Evolutionary conservation across 345 rosid species (phyloP), one percentile per base, ranked within the genome.

Genomic region (Arabis alpina): DNA sequence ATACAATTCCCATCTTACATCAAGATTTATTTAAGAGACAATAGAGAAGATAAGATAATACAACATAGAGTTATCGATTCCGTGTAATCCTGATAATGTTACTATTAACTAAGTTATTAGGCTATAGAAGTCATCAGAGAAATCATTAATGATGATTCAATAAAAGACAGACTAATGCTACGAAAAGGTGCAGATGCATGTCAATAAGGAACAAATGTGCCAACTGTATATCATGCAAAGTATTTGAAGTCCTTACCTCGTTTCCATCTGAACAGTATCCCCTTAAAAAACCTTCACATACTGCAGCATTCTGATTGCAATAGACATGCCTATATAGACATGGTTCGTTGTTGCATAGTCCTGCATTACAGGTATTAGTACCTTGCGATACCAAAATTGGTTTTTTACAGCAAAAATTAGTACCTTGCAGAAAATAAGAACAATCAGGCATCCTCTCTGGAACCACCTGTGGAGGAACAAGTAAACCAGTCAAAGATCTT

Each of bases 391-490:
- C 42, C 3, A 32, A 9, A 12, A 45, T 24, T 12, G 16, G 30
- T n/a, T 8, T 34, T 28, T 7, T 58, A 64, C 4, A 58, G 50
- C 4, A 44, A 14, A 52, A 36, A 50, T 51, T 45, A 19, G 47
- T 65, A 88, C 97, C 97, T 86, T 87, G 95, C 83, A 83, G 40
- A 81, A 80, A 91, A 74, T 80, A 91, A 65, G 87, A 88, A 67
- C 97, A 88, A 70, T 88, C 95, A 13, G 91, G 95, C 95, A 91
- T 91, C 70, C 93, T 78, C 61, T 91, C 93, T 6, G 95, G 93
- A 79, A 91, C 82, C 73, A 91, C 82, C 97, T 88, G 85, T 80
- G 72, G 73, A 72, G 61, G 63, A 66, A 55, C 40, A 24, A 61
- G 13, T 39, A 36, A 66, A 28, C 69, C 37, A 8, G 47, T 65